Conservation (phyloP, 805 yeast species). For the Komagataella mondaviorum region DNA sequence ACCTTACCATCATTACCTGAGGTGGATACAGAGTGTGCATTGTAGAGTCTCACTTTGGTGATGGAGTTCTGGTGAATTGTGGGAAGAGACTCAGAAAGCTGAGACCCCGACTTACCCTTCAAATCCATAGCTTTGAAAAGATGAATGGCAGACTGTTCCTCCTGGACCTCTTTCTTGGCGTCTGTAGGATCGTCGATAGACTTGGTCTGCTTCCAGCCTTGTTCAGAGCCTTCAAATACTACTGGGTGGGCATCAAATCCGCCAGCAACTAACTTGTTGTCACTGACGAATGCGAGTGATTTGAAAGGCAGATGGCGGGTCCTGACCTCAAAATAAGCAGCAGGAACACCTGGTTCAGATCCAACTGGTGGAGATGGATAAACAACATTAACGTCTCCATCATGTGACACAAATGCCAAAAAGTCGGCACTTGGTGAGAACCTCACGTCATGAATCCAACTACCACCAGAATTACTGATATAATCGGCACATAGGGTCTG, state of each 20-base stretch:
- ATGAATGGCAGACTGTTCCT: slow-evolving; percentile 69
- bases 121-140: slow-evolving; percentile 94
- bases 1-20: slow-evolving; percentile 89
- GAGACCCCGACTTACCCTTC: slow-evolving; percentile 57
- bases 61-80: slow-evolving; percentile 91
- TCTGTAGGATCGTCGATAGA: slow-evolving; percentile 46
- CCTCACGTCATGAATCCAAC: slow-evolving; percentile 87
- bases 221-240: slow-evolving; percentile 58
- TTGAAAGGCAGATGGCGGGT: slow-evolving; percentile 73
- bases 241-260: slow-evolving; percentile 91
- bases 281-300: slow-evolving; percentile 55
- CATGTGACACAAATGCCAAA: slow-evolving; percentile 76
- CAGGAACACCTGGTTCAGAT: slow-evolving; percentile 42
- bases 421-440: slow-evolving; percentile 74
- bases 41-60: slow-evolving; percentile 43
- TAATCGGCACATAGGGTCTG: slow-evolving; percentile 81
- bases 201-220: slow-evolving; percentile 45
- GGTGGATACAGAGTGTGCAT: slow-evolving; percentile 37
- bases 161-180: slow-evolving; percentile 34
- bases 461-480: slow-evolving; percentile 48
- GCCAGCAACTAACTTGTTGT: slow-evolving; percentile 63
- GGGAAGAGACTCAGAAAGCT: slow-evolving; percentile 33
- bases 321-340: slow-evolving; percentile 44
- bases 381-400: slow-evolving; percentile 68
- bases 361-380: slow-evolving; percentile 45